phyloP scores from a whole-genome alignment of 371 early-diverging fungal genomes.

The Entomophthora muscae region DNA sequence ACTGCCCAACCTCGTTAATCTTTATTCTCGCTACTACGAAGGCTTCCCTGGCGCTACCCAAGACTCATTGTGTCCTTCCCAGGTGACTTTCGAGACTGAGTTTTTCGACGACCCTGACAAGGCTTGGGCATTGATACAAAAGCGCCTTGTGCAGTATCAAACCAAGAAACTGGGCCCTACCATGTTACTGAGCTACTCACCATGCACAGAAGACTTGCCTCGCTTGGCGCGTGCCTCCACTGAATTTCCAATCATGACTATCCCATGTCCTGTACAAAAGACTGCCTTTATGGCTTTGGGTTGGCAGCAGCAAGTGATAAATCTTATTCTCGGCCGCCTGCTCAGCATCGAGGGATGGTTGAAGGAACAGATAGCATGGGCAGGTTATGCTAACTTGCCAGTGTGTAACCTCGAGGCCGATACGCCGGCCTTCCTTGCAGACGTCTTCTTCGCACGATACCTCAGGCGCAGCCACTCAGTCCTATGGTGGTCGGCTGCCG shows the following conservation, averaged over 20 bases:
- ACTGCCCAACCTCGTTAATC: neutral
- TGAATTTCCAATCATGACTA: conserved; percentile 43
- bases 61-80: neutral
- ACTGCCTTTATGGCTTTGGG: conserved; percentile 51
- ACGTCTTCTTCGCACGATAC: conserved; percentile 64
- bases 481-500: conserved; percentile 76
- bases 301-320: conserved; percentile 59
- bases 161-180: conserved; percentile 43
- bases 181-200: conserved; percentile 46
- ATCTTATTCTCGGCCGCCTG: conserved; percentile 51
- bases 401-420: conserved; percentile 78
- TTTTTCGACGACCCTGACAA: conserved; percentile 9
- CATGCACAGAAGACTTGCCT: conserved; percentile 20
- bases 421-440: conserved; percentile 54
- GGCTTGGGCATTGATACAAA: conserved; percentile 18
- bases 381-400: conserved; percentile 76
- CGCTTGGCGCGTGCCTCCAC: conserved; percentile 5
- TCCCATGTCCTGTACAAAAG: conserved; percentile 34
- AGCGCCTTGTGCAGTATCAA: conserved; percentile 31
- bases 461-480: conserved; percentile 55
- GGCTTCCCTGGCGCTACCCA: neutral
- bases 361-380: conserved; percentile 46
- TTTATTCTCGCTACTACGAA: neutral
- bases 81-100: neutral
- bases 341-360: conserved; percentile 52